A percentile compares a stretch with the other conserved stretches of the same genome.
These are phyloP conservation scores for Ensete ventricosum DNA, from an alignment of 176 grass and related monocot genomes.

Conservation along the genomic window DNA sequence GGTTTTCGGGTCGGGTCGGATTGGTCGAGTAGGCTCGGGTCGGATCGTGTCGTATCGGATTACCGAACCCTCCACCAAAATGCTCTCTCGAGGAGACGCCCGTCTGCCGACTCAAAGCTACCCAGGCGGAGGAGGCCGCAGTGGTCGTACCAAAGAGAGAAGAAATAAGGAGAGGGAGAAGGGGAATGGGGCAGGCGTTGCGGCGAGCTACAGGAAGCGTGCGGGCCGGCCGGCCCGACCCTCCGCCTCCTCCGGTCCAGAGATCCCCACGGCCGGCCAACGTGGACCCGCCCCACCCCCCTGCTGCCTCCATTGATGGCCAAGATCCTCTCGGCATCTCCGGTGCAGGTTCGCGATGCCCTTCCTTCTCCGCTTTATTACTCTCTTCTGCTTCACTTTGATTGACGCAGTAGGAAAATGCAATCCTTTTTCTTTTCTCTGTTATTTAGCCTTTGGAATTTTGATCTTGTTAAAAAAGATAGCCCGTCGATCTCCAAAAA, in stretches of 20 bases:
- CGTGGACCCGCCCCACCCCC: background rate
- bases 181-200: conserved; percentile 10
- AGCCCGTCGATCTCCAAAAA: background rate
- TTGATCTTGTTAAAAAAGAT: background rate
- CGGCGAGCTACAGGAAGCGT: conserved; percentile 9
- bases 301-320: background rate
- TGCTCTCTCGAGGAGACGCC: background rate
- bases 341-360: background rate
- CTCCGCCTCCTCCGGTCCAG: background rate
- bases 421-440: background rate
- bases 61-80: background rate
- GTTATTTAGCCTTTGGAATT: background rate
- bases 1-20: no score
- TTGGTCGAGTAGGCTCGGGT: no score
- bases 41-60: background rate
- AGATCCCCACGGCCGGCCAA: background rate
- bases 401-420: background rate
- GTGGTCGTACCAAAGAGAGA: background rate
- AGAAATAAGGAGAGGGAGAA: background rate
- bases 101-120: background rate
- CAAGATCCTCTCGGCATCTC: background rate
- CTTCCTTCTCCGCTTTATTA: background rate
- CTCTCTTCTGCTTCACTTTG: background rate
- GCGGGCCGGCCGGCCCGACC: background rate
- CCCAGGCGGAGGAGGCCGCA: background rate